phyloP scores from a whole-genome alignment of 495 filamentous ascomycete species.

The Podospora comata region DNA sequence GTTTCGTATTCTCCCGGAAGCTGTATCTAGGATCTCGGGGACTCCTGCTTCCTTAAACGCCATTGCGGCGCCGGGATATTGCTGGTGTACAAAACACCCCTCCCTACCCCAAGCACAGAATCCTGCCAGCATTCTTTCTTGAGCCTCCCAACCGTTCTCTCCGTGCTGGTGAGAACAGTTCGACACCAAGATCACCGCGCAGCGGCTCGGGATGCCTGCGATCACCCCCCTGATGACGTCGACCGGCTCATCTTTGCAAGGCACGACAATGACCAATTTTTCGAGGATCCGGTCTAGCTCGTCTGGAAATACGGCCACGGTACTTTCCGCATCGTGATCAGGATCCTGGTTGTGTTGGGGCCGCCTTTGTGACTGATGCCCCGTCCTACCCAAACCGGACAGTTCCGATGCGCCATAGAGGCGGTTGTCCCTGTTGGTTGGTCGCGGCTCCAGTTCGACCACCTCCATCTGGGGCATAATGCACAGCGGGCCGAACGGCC shows the following conservation, averaged over 20 bases:
- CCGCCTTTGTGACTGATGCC: background rate
- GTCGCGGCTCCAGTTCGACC: slow-evolving; percentile 12
- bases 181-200: slow-evolving; percentile 30
- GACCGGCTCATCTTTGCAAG: slow-evolving; percentile 30
- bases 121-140: slow-evolving; percentile 14
- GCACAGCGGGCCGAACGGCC: background rate
- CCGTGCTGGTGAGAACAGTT: slow-evolving; percentile 20
- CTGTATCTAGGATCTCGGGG: slow-evolving; percentile 13
- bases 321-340: background rate
- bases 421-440: slow-evolving; percentile 2
- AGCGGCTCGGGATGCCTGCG: slow-evolving; percentile 24
- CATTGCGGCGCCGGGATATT: slow-evolving; percentile 22
- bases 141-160: slow-evolving; percentile 17
- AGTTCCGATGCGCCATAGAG: background rate
- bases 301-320: slow-evolving; percentile 3
- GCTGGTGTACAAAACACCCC: slow-evolving; percentile 30
- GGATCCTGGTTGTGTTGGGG: background rate
- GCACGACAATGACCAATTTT: slow-evolving; percentile 30
- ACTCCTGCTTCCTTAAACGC: slow-evolving; percentile 25
- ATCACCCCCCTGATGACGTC: slow-evolving; percentile 23
- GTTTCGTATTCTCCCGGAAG: slow-evolving; percentile 20
- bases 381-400: background rate
- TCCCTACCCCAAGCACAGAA: slow-evolving; percentile 18
- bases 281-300: slow-evolving; percentile 13
- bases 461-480: slow-evolving; percentile 15